A percentile compares a stretch with the other conserved stretches of the same genome.
Conservation (phyloP, 768 basidiomycete genomes). For the Calocybe indica region DNA sequence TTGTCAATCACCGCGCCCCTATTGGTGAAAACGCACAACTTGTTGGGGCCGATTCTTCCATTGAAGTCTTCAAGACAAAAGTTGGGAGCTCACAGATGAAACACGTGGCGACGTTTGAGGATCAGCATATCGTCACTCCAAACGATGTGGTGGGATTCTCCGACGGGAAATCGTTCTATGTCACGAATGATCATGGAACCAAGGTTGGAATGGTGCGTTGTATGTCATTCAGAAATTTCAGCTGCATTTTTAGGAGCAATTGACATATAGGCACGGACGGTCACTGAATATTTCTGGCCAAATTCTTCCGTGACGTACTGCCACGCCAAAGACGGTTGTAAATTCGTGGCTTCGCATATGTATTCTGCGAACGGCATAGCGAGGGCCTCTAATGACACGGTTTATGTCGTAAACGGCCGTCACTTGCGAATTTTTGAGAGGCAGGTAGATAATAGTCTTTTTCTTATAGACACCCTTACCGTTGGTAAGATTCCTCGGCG, state of each 20-base stretch:
- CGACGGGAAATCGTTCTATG: conserved; percentile 59
- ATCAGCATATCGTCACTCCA: conserved; percentile 53
- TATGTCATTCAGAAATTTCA: not conserved
- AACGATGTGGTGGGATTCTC: conserved; percentile 67
- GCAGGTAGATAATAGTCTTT: conserved; percentile 53
- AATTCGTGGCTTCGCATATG: conserved; percentile 46
- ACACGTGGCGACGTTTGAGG: conserved; percentile 53
- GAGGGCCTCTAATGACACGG: conserved; percentile 48
- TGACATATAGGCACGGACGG: conserved; percentile 8
- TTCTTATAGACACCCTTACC: conserved; percentile 44
- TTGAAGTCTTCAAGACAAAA: conserved; percentile 63
- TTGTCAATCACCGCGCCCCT: conserved; percentile 68
- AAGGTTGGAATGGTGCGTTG: conserved; percentile 50
- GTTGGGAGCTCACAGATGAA: conserved; percentile 36
- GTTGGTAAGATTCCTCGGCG: conserved; percentile 33
- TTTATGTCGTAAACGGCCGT: conserved; percentile 54
- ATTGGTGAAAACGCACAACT: conserved; percentile 23
- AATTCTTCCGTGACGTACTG: conserved; percentile 59
- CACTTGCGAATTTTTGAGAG: conserved; percentile 48
- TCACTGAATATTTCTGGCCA: conserved; percentile 19
- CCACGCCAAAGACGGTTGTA: conserved; percentile 54
- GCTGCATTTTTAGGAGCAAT: not conserved
- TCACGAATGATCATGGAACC: conserved; percentile 60
- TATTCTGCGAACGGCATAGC: conserved; percentile 59
- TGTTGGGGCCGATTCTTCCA: conserved; percentile 63